Evolutionary conservation across 345 rosid species (phyloP), one percentile per base, ranked within the genome.

Genomic region (Linum trigynum): DNA sequence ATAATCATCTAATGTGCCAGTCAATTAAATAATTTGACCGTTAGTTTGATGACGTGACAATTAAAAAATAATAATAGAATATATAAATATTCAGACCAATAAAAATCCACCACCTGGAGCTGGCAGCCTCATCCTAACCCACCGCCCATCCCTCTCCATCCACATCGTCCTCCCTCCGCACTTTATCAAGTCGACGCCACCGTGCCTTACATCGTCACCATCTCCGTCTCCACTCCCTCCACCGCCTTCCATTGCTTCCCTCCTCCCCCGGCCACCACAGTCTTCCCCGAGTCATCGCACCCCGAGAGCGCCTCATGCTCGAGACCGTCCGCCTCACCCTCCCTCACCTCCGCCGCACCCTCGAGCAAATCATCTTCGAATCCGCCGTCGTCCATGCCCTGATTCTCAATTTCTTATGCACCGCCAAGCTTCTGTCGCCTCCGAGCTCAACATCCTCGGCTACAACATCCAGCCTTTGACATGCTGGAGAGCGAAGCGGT

Each of bases 391-490:
- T 84, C 38, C 61, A 64, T 0, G 79, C 82, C 48, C 58, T 87
- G 17, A 16, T 83, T 55, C 65, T 77, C 2, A 88, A 88, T 45
- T 61, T 80, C 65, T 88, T 83, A 67, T 79, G 86, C 82, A 40
- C 58, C 10, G 23, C 67, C 2, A 85, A 77, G 3, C 39, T 72
- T 55, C 71, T 3, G 48, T 83, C 41, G 71, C 83, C 9, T 36
- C 51, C 0, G 69, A 69, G 15, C 81, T 86, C 68, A 38, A 61
- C 12, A 73, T 84, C 64, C 87, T 84, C 1, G 68, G 67, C 17
- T 80, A 76, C 74, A 79, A 70, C 64, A 86, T 77, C 80, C 67
- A 23, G 76, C 73, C 87, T 84, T 72, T 43, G 77, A 75, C 10
- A 36, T n/a, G 5, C 57, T 84, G 3, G 86, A 82, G 42, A 43